phyloP scores from a whole-genome alignment of 2,329 filamentous ascomycete genomes.

The Nigrospora sphaerica region DNA sequence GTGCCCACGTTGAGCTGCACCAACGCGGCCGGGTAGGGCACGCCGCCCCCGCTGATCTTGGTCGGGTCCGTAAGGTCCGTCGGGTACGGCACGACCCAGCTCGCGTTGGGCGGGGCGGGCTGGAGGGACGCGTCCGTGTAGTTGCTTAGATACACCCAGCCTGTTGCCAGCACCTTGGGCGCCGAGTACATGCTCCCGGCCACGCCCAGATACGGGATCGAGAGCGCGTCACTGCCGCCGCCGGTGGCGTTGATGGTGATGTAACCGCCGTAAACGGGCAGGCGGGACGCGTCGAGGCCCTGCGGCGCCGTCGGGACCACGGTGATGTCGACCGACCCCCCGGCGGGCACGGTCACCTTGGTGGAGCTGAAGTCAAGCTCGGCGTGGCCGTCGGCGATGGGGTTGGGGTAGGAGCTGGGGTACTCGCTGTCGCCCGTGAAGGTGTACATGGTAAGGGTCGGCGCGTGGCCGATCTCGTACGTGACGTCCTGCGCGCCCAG shows the following conservation, averaged over 20 bases:
- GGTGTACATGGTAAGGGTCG: constrained; percentile 30
- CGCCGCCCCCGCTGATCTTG: not conserved
- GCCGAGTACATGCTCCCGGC: constrained; percentile 16
- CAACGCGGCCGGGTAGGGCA: constrained; percentile 1
- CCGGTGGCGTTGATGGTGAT: constrained; percentile 36
- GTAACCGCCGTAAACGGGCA: constrained; percentile 42
- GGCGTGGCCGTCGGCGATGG: no score
- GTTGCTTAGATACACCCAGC: not conserved
- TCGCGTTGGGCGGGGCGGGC: constrained; percentile 9
- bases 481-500: constrained; percentile 23
- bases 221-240: constrained; percentile 19
- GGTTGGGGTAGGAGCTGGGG: constrained; percentile 36
- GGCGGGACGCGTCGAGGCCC: constrained; percentile 25
- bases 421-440: constrained; percentile 10
- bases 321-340: constrained; percentile 24
- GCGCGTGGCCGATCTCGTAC: constrained; percentile 28
- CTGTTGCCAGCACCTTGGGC: constrained; percentile 4
- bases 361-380: constrained; percentile 29
- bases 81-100: constrained; percentile 11
- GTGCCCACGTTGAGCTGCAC: constrained; percentile 1
- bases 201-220: constrained; percentile 24
- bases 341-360: constrained; percentile 20
- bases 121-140: constrained; percentile 1
- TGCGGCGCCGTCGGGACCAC: constrained; percentile 37
- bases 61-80: not conserved